phyloP scores from a whole-genome alignment of 345 rosid genomes.

The Citrus mangshanensis region DNA sequence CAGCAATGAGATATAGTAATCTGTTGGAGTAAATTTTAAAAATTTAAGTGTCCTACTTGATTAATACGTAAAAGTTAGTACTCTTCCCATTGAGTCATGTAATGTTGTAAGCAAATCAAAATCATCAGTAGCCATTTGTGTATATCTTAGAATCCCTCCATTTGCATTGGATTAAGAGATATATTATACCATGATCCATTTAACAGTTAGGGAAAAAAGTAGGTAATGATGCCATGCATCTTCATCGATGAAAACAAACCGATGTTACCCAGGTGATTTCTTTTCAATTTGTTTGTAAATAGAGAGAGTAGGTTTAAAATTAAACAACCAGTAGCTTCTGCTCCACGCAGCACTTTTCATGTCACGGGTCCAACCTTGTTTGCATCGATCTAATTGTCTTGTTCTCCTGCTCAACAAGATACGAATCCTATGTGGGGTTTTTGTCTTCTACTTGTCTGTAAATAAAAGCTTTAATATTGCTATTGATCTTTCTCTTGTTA shows the following conservation, averaged over 20 bases:
- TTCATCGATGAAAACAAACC: constrained; percentile 9
- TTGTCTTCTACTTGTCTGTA: not conserved
- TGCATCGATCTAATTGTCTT: constrained; percentile 8
- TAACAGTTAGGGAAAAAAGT: constrained; percentile 1
- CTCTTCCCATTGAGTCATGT: not conserved
- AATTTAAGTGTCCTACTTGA: too few relatives aligned
- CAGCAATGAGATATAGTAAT: too few relatives aligned
- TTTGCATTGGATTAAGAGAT: not conserved
- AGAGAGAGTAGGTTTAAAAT: constrained; percentile 9
- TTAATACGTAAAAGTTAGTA: too few relatives aligned
- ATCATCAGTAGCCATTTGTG: not conserved
- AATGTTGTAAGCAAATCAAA: not conserved
- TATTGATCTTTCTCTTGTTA: not conserved
- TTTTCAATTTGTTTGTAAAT: not conserved
- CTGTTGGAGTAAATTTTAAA: too few relatives aligned
- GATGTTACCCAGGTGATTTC: constrained; percentile 1
- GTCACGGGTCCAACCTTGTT: constrained; percentile 21
- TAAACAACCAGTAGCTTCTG: not conserved
- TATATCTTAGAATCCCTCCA: not conserved
- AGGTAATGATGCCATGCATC: too few relatives aligned
- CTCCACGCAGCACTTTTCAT: not conserved
- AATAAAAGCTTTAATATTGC: not conserved
- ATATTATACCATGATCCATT: not conserved
- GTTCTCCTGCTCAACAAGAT: not conserved
- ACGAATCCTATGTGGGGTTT: constrained; percentile 12